phyloP scores from a whole-genome alignment of 2,329 filamentous ascomycete genomes.

The Sphaceloma murrayae region DNA sequence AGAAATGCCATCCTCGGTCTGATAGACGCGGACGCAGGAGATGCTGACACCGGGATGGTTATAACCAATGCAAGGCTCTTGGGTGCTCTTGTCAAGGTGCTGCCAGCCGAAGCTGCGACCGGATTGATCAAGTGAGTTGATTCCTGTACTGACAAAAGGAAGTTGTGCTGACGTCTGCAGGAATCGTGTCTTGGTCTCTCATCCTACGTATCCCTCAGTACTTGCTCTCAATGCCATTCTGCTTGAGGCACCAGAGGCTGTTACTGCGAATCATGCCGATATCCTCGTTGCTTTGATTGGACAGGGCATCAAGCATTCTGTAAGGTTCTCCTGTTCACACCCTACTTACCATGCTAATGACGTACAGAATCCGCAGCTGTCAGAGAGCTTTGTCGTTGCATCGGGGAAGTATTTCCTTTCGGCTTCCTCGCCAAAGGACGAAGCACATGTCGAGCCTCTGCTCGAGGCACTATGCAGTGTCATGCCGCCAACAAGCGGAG shows the following conservation, averaged over 20 bases:
- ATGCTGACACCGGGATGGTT: constrained; percentile 61
- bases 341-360: constrained; percentile 20
- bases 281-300: constrained; percentile 69
- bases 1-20: constrained; percentile 75
- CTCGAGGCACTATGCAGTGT: constrained; percentile 67
- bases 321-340: constrained; percentile 39
- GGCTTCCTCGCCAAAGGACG: constrained; percentile 54
- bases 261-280: constrained; percentile 60
- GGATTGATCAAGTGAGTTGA: constrained; percentile 46
- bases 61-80: constrained; percentile 86
- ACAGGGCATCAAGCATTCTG: constrained; percentile 67
- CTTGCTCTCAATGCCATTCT: constrained; percentile 83
- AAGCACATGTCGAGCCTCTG: constrained; percentile 67
- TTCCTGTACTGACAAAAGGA: not conserved
- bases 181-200: constrained; percentile 66
- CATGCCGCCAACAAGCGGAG: constrained; percentile 52
- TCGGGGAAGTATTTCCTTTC: constrained; percentile 81
- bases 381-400: constrained; percentile 80
- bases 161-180: constrained; percentile 10
- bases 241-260: constrained; percentile 62
- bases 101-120: constrained; percentile 60
- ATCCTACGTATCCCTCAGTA: constrained; percentile 68
- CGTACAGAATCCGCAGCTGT: constrained; percentile 58
- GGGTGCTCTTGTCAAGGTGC: constrained; percentile 78
- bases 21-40: constrained; percentile 76